These are phyloP conservation scores for Termitomyces sp. DNA, from an alignment of 768 basidiomycete genomes.

Conservation along the genomic window DNA sequence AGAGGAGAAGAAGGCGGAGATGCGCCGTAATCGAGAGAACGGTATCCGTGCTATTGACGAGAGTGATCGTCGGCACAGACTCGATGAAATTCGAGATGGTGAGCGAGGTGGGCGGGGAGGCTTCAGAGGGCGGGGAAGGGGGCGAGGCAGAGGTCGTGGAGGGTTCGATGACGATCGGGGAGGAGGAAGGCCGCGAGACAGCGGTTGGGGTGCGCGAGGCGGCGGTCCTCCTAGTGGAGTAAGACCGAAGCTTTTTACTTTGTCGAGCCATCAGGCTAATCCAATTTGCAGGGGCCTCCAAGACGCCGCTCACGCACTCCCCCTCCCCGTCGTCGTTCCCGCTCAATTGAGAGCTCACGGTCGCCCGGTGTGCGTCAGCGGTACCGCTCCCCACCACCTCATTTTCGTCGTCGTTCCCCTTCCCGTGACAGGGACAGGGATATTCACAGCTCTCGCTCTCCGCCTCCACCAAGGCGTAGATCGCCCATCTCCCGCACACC, in stretches of 20 bases:
- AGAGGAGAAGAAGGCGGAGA: constrained; percentile 89
- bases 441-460: constrained; percentile 32
- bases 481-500: constrained; percentile 39
- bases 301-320: constrained; percentile 45
- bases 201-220: constrained; percentile 68
- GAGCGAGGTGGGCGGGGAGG: constrained; percentile 49
- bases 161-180: constrained; percentile 43
- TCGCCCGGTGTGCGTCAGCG: constrained; percentile 29
- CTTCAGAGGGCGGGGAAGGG: constrained; percentile 50
- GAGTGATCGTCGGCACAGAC: constrained; percentile 58
- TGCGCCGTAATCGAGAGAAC: constrained; percentile 62
- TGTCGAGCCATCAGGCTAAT: constrained; percentile 4
- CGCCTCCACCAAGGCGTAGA: constrained; percentile 27
- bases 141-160: constrained; percentile 46
- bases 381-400: constrained; percentile 36
- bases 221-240: constrained; percentile 39
- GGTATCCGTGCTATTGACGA: constrained; percentile 66
- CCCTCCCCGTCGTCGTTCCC: constrained; percentile 42
- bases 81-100: constrained; percentile 66
- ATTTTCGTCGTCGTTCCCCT: constrained; percentile 32
- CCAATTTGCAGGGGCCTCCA: constrained; percentile 26
- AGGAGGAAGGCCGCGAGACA: constrained; percentile 51
- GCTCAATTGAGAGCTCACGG: constrained; percentile 31
- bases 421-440: constrained; percentile 19
- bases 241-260: constrained; percentile 12